These are phyloP conservation scores for Harrya chromipes DNA, from an alignment of 768 basidiomycete genomes.

Conservation along the genomic window DNA sequence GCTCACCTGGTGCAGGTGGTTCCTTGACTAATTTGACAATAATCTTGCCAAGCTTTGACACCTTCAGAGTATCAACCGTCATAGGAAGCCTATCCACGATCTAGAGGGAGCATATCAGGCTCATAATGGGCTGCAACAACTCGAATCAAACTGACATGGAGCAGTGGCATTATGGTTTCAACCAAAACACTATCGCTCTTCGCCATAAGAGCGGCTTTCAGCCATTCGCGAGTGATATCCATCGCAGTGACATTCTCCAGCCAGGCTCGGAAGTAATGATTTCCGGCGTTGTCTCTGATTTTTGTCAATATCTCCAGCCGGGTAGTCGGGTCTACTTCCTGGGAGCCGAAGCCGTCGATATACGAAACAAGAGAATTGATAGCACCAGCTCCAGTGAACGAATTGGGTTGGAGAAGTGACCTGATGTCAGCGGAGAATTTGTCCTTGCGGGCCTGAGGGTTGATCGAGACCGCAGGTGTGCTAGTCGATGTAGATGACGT, in stretches of 20 bases:
- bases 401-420: constrained; percentile 53
- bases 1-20: constrained; percentile 78
- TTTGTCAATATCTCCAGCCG: constrained; percentile 76
- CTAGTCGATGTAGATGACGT: constrained; percentile 28
- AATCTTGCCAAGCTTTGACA: constrained; percentile 77
- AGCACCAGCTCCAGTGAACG: constrained; percentile 67
- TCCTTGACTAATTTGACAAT: constrained; percentile 76
- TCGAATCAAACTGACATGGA: constrained; percentile 63
- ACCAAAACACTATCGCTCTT: constrained; percentile 53
- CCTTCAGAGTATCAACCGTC: constrained; percentile 61
- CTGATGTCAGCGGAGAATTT: constrained; percentile 50
- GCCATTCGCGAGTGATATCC: constrained; percentile 79
- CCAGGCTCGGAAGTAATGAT: constrained; percentile 88
- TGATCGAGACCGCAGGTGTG: constrained; percentile 31
- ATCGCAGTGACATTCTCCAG: constrained; percentile 71
- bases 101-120: constrained; percentile 32
- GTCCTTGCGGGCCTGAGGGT: constrained; percentile 53
- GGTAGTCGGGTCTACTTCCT: constrained; percentile 60
- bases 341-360: constrained; percentile 57
- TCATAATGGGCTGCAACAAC: constrained; percentile 3
- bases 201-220: constrained; percentile 63
- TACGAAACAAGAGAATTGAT: constrained; percentile 58
- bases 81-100: constrained; percentile 83
- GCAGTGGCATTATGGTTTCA: constrained; percentile 81
- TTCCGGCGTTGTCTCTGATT: constrained; percentile 79